Evolutionary conservation across 129 eudicot genomes (phyloP), one percentile per base, ranked within the genome.

Genomic region (Heracleum sosnowskyi): DNA sequence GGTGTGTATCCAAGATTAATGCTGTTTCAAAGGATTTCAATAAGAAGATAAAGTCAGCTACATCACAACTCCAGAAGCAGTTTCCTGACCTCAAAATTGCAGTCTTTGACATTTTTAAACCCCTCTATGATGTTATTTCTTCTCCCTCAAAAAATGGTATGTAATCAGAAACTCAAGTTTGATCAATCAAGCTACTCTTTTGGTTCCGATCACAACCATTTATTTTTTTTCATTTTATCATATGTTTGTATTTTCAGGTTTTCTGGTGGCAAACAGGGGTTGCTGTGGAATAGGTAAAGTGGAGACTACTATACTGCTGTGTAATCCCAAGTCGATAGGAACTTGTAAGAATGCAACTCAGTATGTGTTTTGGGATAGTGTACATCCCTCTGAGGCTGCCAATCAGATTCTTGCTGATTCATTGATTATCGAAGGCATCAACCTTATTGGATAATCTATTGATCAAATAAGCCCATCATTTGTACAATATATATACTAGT

Each of bases 331-430:
- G 81, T 88, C 97, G 13, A 26, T 83, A 51, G 98, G 98, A 24
- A 95, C 98, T 1, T 95, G 98, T 70, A 79, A 76, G 79, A 95
- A 91, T 57, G 96, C 98, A 5, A 85, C 86, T 33, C 83, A 90
- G 82, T 95, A 75, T 63, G 98, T 95, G 82, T 95, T 95, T 47
- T 95, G 97, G 98, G 98, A 94, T 83, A 88, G 96, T 82, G 96
- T 89, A n/a, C 97, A 94, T 84, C 98, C 97, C 0, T 91, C 97
- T 62, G 85, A 89, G 83, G 97, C 98, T 20, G 96, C 98, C 44
- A 94, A 94, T 82, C 93, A 83, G 77, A 81, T 89, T 79, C 90
- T 94, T 35, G 96, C 98, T 11, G 97, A 91, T 80, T 55, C 89
- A 22, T 86, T 93, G 79, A 69, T 93, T 84, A 31, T 83, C 24